Percentiles rank a stretch among this genome's conserved stretches.
phyloP scores from a whole-genome alignment of 169 alveolate genomes.

The Plasmodium yoelii region DNA sequence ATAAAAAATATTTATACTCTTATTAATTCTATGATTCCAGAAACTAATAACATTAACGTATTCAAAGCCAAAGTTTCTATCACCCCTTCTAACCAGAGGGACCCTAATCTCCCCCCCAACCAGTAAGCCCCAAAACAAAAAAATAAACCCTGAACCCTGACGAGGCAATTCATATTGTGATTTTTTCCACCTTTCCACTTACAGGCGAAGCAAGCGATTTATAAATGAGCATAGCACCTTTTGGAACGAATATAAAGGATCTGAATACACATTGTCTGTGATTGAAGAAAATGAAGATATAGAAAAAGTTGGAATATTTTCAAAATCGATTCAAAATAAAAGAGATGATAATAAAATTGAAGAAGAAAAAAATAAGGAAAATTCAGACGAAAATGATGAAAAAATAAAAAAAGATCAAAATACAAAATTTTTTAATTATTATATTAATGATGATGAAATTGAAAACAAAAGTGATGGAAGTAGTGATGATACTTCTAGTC shows the following conservation, averaged over 20 bases:
- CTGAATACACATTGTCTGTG: conserved; percentile 21
- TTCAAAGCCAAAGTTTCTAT: conserved; percentile 20
- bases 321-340: background rate
- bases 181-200: background rate
- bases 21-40: conserved; percentile 13
- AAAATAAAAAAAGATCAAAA: background rate
- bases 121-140: background rate
- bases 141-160: background rate
- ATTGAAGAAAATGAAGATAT: background rate
- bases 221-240: conserved; percentile 72
- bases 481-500: background rate
- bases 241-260: conserved; percentile 60
- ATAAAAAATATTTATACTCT: conserved; percentile 49
- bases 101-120: background rate
- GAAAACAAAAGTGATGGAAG: background rate
- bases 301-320: conserved; percentile 2
- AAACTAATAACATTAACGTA: background rate
- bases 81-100: background rate
- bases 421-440: conserved; percentile 9
- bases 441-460: background rate
- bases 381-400: background rate
- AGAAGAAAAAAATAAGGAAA: conserved; percentile 5
- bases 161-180: too few relatives aligned
- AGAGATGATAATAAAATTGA: background rate
- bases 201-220: conserved; percentile 46